A percentile compares a stretch with the other conserved stretches of the same genome.
Evolutionary conservation across 495 filamentous ascomycete genomes (phyloP).

Genomic region (Bathelium albidoporum): DNA sequence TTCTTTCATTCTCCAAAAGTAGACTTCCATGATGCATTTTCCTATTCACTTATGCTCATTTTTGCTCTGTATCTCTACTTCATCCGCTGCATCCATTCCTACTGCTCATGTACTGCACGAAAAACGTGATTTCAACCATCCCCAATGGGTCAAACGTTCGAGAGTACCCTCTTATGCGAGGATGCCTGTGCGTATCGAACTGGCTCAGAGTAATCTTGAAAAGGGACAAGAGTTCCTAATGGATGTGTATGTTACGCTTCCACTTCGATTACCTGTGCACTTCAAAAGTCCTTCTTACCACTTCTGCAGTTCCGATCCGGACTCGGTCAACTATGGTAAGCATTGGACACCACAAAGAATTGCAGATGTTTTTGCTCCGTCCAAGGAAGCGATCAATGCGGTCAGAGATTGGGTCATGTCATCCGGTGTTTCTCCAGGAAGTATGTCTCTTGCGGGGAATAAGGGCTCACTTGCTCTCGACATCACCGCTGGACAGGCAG

Average conservation of each 20-base stretch:
- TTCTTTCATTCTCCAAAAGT: neutral
- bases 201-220: slow-evolving; percentile 11
- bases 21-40: slow-evolving; percentile 7
- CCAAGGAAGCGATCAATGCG: slow-evolving; percentile 12
- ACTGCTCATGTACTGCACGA: slow-evolving; percentile 9
- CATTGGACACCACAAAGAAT: slow-evolving; percentile 18
- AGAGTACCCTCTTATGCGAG: slow-evolving; percentile 6
- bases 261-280: neutral
- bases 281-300: neutral
- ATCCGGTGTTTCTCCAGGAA: slow-evolving; percentile 1
- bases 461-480: slow-evolving; percentile 15
- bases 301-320: slow-evolving; percentile 10
- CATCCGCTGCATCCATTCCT: slow-evolving; percentile 1
- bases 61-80: neutral
- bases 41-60: neutral
- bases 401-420: slow-evolving; percentile 6
- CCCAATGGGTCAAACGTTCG: slow-evolving; percentile 5
- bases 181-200: slow-evolving; percentile 13
- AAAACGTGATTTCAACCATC: slow-evolving; percentile 5
- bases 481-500: slow-evolving; percentile 9
- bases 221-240: slow-evolving; percentile 11
- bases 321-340: slow-evolving; percentile 18
- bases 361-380: slow-evolving; percentile 8
- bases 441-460: slow-evolving; percentile 11
- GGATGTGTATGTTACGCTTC: slow-evolving; percentile 6